Evolutionary conservation across 345 rosid species (phyloP).

Genomic region (Barbarea vulgaris): DNA sequence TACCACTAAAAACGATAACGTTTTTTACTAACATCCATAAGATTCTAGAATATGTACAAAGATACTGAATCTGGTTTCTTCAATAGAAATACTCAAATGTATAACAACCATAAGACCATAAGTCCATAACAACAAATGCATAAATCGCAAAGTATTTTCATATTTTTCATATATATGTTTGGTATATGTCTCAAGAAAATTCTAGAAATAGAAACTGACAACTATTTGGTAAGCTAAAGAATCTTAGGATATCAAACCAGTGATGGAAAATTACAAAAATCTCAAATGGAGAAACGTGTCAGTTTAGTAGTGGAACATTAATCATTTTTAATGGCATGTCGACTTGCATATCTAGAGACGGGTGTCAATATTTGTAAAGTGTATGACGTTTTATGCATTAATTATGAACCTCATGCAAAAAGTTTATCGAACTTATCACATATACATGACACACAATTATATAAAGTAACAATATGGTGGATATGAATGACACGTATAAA

Average conservation of each 20-base stretch:
- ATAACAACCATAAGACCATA: no score
- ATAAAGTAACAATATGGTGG: conserved; percentile 7
- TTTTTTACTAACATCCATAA: neutral
- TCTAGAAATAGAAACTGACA: conserved; percentile 2
- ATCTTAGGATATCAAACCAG: neutral
- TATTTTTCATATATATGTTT: conserved; percentile 4
- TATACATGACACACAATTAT: neutral
- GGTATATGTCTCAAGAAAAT: conserved; percentile 12
- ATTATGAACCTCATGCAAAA: neutral
- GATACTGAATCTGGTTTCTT: conserved; percentile 11
- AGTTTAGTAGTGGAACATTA: neutral
- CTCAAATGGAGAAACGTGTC: neutral
- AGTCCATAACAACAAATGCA: conserved; percentile 16
- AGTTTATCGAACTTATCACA: neutral
- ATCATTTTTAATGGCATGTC: conserved; percentile 25
- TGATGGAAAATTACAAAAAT: neutral
- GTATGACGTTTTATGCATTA: neutral
- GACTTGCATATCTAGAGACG: neutral
- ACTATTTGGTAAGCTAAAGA: conserved; percentile 18
- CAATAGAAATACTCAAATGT: neutral
- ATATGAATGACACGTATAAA: conserved; percentile 18
- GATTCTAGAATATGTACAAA: conserved; percentile 11
- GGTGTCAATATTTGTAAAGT: neutral
- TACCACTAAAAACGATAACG: neutral
- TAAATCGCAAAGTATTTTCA: neutral